Evolutionary conservation across 2,329 filamentous ascomycete genomes (phyloP).

Genomic region (Trichocomaceae sp.): DNA sequence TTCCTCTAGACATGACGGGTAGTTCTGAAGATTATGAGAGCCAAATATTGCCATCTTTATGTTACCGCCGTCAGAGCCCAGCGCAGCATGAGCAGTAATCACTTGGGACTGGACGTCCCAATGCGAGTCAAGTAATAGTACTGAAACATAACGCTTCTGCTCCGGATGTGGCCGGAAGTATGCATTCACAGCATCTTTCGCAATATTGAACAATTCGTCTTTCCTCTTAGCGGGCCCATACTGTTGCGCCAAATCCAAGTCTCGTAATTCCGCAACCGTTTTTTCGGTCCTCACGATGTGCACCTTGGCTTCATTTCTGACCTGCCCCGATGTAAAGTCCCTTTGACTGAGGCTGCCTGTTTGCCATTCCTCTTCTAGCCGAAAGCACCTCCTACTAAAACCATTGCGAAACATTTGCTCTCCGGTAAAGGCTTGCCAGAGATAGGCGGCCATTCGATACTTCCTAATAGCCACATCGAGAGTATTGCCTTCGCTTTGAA

Average conservation of each 20-base stretch:
- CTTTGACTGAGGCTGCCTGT: slow-evolving; percentile 70
- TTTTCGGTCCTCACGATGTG: slow-evolving; percentile 78
- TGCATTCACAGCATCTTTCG: slow-evolving; percentile 66
- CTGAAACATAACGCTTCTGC: slow-evolving; percentile 83
- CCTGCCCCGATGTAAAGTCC: slow-evolving; percentile 62
- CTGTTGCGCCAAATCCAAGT: slow-evolving; percentile 72
- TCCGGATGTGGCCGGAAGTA: slow-evolving; percentile 69
- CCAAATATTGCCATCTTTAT: slow-evolving; percentile 84
- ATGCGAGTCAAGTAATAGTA: slow-evolving; percentile 77
- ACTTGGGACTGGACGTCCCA: slow-evolving; percentile 69
- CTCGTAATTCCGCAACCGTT: slow-evolving; percentile 75
- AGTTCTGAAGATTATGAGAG: slow-evolving; percentile 85
- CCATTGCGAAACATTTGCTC: slow-evolving; percentile 93
- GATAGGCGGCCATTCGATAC: slow-evolving; percentile 88
- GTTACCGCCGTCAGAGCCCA: slow-evolving; percentile 67
- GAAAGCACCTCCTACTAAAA: slow-evolving; percentile 76
- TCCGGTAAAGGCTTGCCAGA: slow-evolving; percentile 95
- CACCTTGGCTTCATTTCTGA: slow-evolving; percentile 85
- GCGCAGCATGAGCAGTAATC: slow-evolving; percentile 72
- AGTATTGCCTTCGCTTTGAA: slow-evolving; percentile 72
- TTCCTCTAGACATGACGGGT: slow-evolving; percentile 82
- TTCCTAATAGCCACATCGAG: slow-evolving; percentile 77
- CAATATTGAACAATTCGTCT: slow-evolving; percentile 69
- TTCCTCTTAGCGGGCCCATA: slow-evolving; percentile 62
- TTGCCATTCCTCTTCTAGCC: slow-evolving; percentile 94